A percentile compares a stretch with the other conserved stretches of the same genome.
These are phyloP conservation scores for Houttuynia cordata DNA, from an alignment of 164 flowering plant genomes.

Conservation along the genomic window DNA sequence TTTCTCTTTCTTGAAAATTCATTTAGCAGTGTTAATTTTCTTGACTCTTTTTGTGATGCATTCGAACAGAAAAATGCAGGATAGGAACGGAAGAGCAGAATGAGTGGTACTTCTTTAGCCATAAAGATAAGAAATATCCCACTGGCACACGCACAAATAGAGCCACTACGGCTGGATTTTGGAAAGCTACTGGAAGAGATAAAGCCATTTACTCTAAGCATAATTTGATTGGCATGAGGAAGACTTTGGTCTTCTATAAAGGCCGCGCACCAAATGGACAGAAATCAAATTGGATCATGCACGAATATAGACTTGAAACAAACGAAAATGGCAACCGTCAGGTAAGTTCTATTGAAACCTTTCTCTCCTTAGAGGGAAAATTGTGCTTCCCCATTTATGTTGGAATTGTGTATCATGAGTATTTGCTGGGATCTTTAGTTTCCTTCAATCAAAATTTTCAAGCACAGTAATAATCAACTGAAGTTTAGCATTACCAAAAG, in stretches of 20 bases:
- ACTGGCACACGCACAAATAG: slow-evolving; percentile 95
- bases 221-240: slow-evolving; percentile 80
- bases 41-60: neutral
- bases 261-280: slow-evolving; percentile 97
- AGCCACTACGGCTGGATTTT: slow-evolving; percentile 91
- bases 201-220: slow-evolving; percentile 75
- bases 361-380: neutral
- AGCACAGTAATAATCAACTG: too few relatives aligned
- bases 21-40: too few relatives aligned
- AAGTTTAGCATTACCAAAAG: too few relatives aligned
- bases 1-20: neutral
- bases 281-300: slow-evolving; percentile 96
- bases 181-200: slow-evolving; percentile 99
- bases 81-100: slow-evolving; percentile 77
- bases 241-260: slow-evolving; percentile 80
- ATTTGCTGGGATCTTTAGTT: neutral
- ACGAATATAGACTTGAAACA: slow-evolving; percentile 89
- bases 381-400: neutral
- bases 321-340: slow-evolving; percentile 82
- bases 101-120: slow-evolving; percentile 95
- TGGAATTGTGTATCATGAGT: neutral
- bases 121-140: slow-evolving; percentile 96
- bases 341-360: slow-evolving; percentile 27
- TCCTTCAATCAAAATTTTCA: too few relatives aligned
- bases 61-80: slow-evolving; percentile 57